Percentiles rank a stretch among this genome's conserved stretches.
Conservation (phyloP, 225 moss, liverwort and hornwort genomes). For the Straminergon stramineum region DNA sequence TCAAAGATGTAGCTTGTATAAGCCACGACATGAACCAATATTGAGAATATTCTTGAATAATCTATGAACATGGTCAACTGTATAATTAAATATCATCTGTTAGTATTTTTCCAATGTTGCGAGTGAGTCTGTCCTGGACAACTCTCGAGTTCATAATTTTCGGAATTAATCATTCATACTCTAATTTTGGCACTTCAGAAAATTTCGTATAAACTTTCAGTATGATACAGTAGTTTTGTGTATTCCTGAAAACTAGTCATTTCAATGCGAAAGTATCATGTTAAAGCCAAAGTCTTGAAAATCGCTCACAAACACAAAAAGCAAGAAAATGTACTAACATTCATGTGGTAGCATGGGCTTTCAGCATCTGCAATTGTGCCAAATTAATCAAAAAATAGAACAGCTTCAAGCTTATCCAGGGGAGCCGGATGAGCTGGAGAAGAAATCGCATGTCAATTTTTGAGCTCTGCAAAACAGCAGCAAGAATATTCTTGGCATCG, state of each 20-base stretch:
- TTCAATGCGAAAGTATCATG: not conserved
- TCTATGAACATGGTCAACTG: not conserved
- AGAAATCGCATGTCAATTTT: not conserved
- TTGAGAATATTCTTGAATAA: not conserved
- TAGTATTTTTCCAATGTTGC: not conserved
- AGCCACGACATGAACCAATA: not conserved
- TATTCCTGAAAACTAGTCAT: not conserved
- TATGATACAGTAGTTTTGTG: not conserved
- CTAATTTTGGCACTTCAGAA: not conserved
- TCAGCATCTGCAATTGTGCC: not conserved
- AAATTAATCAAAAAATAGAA: not conserved
- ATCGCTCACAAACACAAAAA: not conserved
- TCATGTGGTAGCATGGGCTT: not conserved
- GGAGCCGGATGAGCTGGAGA: not conserved
- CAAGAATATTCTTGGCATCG: conserved; percentile 8
- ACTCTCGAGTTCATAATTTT: too few species aligned
- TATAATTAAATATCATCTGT: not conserved
- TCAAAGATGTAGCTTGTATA: not conserved
- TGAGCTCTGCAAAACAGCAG: conserved; percentile 3
- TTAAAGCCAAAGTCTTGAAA: not conserved
- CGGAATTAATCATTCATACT: not conserved
- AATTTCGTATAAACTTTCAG: not conserved
- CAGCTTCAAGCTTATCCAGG: not conserved
- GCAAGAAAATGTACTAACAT: not conserved
- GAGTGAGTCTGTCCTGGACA: not conserved